phyloP scores from a whole-genome alignment of 768 basidiomycete species.

The Suillus sp. region DNA sequence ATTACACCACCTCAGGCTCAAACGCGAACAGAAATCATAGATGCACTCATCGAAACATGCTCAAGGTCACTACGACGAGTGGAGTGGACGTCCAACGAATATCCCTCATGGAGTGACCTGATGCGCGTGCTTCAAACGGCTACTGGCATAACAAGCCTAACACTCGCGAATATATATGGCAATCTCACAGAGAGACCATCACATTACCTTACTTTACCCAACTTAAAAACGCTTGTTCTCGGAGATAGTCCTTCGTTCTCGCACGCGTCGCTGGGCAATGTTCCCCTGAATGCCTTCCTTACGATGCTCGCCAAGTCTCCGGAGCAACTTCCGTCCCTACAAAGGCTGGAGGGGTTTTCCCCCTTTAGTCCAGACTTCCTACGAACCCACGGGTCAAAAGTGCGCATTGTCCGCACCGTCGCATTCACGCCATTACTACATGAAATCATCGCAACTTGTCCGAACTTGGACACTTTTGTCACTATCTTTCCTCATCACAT shows the following conservation, averaged over 20 bases:
- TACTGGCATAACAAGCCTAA: slow-evolving; percentile 41
- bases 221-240: slow-evolving; percentile 44
- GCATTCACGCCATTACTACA: slow-evolving; percentile 36
- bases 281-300: slow-evolving; percentile 45
- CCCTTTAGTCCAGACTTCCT: slow-evolving; percentile 45
- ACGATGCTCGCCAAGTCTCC: slow-evolving; percentile 36
- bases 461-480: slow-evolving; percentile 45
- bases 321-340: slow-evolving; percentile 40
- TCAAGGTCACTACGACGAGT: slow-evolving; percentile 41
- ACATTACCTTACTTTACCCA: slow-evolving; percentile 35
- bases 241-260: slow-evolving; percentile 37
- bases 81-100: slow-evolving; percentile 49
- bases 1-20: slow-evolving; percentile 25
- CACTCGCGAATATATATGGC: slow-evolving; percentile 43
- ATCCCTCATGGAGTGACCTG: slow-evolving; percentile 43
- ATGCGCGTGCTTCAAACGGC: slow-evolving; percentile 37
- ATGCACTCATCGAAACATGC: slow-evolving; percentile 35
- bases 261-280: slow-evolving; percentile 35
- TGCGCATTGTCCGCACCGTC: slow-evolving; percentile 42
- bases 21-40: slow-evolving; percentile 37
- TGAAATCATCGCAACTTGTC: slow-evolving; percentile 40
- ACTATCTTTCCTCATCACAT: slow-evolving; percentile 38
- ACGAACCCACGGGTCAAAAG: slow-evolving; percentile 43
- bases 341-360: slow-evolving; percentile 46
- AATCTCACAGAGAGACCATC: slow-evolving; percentile 26